Percentiles rank a stretch among this genome's conserved stretches.
Conservation (phyloP, 768 basidiomycete genomes). For the Strobilomyces dryophilus region DNA sequence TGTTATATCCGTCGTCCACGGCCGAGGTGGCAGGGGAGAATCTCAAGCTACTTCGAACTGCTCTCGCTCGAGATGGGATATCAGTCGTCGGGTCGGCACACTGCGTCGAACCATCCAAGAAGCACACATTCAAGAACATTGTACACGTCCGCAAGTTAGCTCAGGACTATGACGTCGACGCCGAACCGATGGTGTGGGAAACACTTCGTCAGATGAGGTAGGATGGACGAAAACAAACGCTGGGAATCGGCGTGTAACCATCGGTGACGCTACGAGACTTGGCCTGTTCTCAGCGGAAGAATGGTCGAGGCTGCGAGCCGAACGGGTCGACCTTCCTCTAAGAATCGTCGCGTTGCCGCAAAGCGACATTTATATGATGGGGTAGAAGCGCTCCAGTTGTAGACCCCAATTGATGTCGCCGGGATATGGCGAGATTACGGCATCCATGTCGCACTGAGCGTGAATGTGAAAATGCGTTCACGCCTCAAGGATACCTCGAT, state of each 20-base stretch:
- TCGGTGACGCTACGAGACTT: slow-evolving; percentile 61
- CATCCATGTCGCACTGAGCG: slow-evolving; percentile 50
- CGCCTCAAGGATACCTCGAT: slow-evolving; percentile 62
- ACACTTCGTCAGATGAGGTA: slow-evolving; percentile 41
- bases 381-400: slow-evolving; percentile 35
- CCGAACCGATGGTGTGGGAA: slow-evolving; percentile 53
- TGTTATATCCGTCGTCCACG: slow-evolving; percentile 40
- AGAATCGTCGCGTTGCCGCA: slow-evolving; percentile 56
- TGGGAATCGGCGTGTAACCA: slow-evolving; percentile 40
- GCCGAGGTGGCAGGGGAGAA: slow-evolving; percentile 41
- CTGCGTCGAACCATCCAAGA: slow-evolving; percentile 52
- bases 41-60: slow-evolving; percentile 41
- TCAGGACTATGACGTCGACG: slow-evolving; percentile 30
- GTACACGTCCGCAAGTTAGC: slow-evolving; percentile 48
- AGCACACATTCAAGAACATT: slow-evolving; percentile 51
- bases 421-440: slow-evolving; percentile 42
- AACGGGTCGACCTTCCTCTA: slow-evolving; percentile 41
- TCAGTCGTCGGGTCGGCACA: slow-evolving; percentile 60
- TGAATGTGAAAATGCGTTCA: slow-evolving; percentile 66
- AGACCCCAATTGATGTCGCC: slow-evolving; percentile 50
- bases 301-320: slow-evolving; percentile 41
- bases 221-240: slow-evolving; percentile 23
- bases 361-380: slow-evolving; percentile 69
- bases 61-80: slow-evolving; percentile 38
- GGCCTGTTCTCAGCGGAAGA: slow-evolving; percentile 45